A percentile compares a stretch with the other conserved stretches of the same genome.
Conservation (phyloP, 2,329 filamentous ascomycete species). For the Emmonsia crescens region DNA sequence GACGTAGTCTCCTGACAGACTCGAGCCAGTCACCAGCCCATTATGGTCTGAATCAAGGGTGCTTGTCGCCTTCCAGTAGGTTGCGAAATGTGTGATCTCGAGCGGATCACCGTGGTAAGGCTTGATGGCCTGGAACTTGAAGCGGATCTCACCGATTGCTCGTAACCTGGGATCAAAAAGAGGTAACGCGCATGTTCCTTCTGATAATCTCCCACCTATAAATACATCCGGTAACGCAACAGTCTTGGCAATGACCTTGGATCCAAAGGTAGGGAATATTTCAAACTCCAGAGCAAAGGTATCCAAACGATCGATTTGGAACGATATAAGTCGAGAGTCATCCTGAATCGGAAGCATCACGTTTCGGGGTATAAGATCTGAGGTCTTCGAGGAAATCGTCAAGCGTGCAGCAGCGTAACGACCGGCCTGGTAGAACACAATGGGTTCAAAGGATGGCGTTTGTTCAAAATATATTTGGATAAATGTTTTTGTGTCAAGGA, state of each 20-base stretch:
- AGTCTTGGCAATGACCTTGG: conserved; percentile 92
- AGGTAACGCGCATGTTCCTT: conserved; percentile 72
- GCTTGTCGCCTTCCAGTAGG: conserved; percentile 98
- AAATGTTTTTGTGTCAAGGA: conserved; percentile 94
- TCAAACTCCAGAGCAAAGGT: conserved; percentile 94
- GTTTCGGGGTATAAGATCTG: conserved; percentile 92
- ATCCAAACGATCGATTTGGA: conserved; percentile 89
- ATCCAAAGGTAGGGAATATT: conserved; percentile 93
- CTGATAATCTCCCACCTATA: conserved; percentile 48
- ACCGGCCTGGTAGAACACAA: conserved; percentile 93
- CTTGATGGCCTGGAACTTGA: conserved; percentile 92
- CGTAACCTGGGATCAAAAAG: conserved; percentile 85
- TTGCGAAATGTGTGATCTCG: conserved; percentile 96
- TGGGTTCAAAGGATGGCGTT: conserved; percentile 44
- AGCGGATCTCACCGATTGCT: conserved; percentile 86
- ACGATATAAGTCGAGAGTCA: conserved; percentile 84
- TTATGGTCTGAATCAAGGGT: conserved; percentile 77
- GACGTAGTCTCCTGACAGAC: conserved; percentile 89
- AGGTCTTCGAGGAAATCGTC: conserved; percentile 92
- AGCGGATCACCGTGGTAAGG: conserved; percentile 85
- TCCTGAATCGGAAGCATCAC: conserved; percentile 93
- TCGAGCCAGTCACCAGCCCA: conserved; percentile 87
- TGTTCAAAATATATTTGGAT: conserved; percentile 79
- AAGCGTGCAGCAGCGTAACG: conserved; percentile 92
- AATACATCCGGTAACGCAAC: conserved; percentile 85